A percentile compares a stretch with the other conserved stretches of the same genome.
Conservation (phyloP, 257 asterid species). For the Solanum chilense region DNA sequence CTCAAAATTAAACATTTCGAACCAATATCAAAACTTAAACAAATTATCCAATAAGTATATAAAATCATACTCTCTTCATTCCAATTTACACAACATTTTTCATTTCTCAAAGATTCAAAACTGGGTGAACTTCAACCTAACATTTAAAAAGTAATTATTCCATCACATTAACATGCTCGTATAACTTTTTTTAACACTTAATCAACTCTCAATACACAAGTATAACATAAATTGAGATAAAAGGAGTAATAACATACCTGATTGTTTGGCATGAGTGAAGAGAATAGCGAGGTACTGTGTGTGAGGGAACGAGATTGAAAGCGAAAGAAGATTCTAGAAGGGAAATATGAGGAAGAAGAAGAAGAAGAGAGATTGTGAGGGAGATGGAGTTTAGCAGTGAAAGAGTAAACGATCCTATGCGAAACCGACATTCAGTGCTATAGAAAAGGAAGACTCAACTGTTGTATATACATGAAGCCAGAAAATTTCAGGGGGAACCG, state of each 20-base stretch:
- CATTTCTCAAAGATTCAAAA: background rate
- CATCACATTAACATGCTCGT: background rate
- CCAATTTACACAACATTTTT: background rate
- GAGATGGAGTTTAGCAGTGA: slow-evolving; percentile 4
- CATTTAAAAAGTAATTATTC: background rate
- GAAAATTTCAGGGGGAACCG: background rate
- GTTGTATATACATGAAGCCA: background rate
- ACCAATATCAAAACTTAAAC: background rate
- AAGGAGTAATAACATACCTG: slow-evolving; percentile 30
- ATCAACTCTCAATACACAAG: background rate
- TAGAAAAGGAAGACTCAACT: background rate
- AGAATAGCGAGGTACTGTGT: background rate
- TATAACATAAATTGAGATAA: background rate
- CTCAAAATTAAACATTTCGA: background rate
- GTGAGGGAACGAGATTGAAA: slow-evolving; percentile 3
- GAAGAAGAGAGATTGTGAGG: background rate
- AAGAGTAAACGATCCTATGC: slow-evolving; percentile 18
- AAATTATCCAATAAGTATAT: background rate
- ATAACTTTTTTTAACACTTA: rapidly evolving
- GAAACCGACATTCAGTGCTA: slow-evolving; percentile 38
- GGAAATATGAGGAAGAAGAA: background rate
- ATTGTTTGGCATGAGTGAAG: slow-evolving; percentile 36
- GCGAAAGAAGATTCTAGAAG: slow-evolving; percentile 9
- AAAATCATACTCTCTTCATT: background rate
- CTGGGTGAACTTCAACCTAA: background rate